These are phyloP conservation scores for Schoenoplectus triqueter DNA, from an alignment of 202 grass and related monocot genomes.

Conservation along the genomic window DNA sequence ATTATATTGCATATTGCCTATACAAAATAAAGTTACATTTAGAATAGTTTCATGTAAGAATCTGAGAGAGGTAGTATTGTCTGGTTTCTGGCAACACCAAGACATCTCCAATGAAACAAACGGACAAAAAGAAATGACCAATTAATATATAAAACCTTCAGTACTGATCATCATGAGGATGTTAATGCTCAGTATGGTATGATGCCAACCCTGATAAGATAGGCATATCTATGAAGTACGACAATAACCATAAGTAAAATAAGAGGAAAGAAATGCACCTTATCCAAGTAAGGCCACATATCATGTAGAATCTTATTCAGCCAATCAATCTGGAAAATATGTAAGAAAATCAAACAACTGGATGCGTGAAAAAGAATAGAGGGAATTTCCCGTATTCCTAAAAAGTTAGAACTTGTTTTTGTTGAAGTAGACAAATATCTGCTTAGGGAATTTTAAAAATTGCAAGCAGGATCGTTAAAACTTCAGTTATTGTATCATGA, in stretches of 20 bases:
- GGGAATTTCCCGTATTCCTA: neutral
- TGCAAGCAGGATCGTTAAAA: neutral
- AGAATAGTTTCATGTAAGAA: constrained; percentile 1
- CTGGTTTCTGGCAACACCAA: neutral
- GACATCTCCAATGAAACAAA: neutral
- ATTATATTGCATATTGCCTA: constrained; percentile 89
- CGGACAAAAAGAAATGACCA: neutral
- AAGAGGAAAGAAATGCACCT: constrained; percentile 59
- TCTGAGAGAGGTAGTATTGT: neutral
- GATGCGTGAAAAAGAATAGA: constrained; percentile 6
- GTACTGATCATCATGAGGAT: neutral
- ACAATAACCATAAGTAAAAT: constrained; percentile 30
- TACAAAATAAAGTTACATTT: constrained; percentile 10
- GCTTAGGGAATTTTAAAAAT: neutral
- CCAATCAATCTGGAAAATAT: constrained; percentile 79
- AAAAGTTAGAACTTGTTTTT: neutral
- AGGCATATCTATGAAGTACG: neutral
- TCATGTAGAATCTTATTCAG: constrained; percentile 73
- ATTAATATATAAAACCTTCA: neutral
- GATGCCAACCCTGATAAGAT: neutral
- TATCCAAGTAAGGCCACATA: constrained; percentile 94
- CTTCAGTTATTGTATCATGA: neutral
- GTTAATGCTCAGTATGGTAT: neutral
- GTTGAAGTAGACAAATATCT: neutral
- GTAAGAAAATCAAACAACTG: constrained; percentile 6